Conservation (phyloP, 2,329 filamentous ascomycete genomes). For the Stenocarpella maydis region DNA sequence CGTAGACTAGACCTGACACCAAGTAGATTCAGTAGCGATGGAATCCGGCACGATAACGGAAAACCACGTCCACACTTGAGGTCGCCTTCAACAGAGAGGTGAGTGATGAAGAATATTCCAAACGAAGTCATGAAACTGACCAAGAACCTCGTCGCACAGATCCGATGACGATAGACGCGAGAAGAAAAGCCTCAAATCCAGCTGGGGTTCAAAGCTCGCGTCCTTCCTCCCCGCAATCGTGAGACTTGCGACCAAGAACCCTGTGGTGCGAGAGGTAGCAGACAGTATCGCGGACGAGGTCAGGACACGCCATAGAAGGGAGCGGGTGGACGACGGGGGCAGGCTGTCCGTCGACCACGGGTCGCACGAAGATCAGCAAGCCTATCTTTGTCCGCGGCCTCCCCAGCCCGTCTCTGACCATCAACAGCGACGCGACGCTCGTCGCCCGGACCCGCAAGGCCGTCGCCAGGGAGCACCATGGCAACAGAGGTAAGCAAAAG, state of each 20-base stretch:
- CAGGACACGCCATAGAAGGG: neutral
- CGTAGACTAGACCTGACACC: neutral
- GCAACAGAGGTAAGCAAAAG: conserved; percentile 14
- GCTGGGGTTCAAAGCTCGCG: conserved; percentile 8
- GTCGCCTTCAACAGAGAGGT: neutral
- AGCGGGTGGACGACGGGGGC: neutral
- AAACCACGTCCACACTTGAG: neutral
- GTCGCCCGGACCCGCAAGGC: neutral
- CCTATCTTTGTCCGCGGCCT: neutral
- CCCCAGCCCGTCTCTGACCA: neutral
- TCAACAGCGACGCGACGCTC: conserved; percentile 14
- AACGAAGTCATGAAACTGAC: neutral
- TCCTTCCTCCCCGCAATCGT: conserved; percentile 19
- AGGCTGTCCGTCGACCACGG: neutral
- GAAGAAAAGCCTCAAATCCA: neutral
- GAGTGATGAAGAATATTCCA: neutral
- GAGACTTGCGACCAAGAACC: conserved; percentile 22
- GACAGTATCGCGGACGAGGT: conserved; percentile 9
- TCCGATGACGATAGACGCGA: neutral
- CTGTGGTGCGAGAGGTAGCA: conserved; percentile 19
- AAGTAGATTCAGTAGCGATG: neutral
- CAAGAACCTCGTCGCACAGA: neutral
- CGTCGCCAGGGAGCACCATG: neutral
- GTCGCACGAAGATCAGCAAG: neutral
- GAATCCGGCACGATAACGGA: neutral